These are phyloP conservation scores for Ceratobasidium sp. DNA, from an alignment of 1,284 basidiomycete genomes.

Conservation along the genomic window DNA sequence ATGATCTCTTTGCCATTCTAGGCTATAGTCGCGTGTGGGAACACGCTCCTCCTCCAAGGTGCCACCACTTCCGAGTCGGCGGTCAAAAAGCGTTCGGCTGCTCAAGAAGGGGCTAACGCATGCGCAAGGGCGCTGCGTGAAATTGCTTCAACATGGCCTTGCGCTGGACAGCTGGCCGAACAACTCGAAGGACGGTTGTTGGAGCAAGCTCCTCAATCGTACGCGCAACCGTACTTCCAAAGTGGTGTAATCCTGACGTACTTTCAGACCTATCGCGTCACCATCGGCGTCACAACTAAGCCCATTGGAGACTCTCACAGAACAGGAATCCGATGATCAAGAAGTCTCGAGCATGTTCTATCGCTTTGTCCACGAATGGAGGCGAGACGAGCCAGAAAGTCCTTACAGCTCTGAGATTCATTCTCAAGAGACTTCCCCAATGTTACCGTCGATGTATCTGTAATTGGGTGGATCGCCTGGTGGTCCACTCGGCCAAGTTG, in stretches of 20 bases:
- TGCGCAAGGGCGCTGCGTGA: conserved; percentile 21
- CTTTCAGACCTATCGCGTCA: conserved; percentile 7
- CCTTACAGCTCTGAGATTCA: conserved; percentile 11
- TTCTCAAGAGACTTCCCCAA: conserved; percentile 14
- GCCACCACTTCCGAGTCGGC: conserved; percentile 33
- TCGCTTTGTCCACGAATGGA: conserved; percentile 30
- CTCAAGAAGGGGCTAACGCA: conserved; percentile 12
- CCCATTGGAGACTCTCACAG: neutral
- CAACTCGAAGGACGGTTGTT: conserved; percentile 6
- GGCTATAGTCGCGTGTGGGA: conserved; percentile 20
- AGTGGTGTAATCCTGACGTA: neutral
- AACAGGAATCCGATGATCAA: conserved; percentile 18
- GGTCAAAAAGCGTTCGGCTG: conserved; percentile 26
- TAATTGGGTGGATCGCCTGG: neutral
- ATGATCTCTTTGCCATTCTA: neutral
- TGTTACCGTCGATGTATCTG: neutral
- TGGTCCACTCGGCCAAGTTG: neutral
- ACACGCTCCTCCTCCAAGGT: conserved; percentile 29
- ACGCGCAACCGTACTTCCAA: neutral
- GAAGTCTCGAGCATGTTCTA: conserved; percentile 10
- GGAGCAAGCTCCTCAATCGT: conserved; percentile 16
- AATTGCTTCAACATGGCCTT: conserved; percentile 30
- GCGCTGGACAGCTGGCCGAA: neutral
- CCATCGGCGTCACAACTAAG: neutral
- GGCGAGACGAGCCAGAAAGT: conserved; percentile 9